phyloP scores from a whole-genome alignment of 208 protist genomes.

The Leishmania major region DNA sequence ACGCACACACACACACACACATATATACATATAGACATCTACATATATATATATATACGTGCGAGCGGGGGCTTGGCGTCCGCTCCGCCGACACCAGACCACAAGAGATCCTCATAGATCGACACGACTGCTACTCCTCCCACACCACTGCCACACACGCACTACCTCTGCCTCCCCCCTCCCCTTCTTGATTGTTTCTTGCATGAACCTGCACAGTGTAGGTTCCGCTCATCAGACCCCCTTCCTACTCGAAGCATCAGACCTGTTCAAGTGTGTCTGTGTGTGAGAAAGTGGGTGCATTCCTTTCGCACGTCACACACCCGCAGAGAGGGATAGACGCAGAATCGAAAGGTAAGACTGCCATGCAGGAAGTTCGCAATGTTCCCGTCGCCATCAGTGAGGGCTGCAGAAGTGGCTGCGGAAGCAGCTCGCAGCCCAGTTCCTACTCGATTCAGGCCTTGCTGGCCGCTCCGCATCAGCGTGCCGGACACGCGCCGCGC shows the following conservation, averaged over 20 bases:
- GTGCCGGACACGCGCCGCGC: constrained; percentile 23
- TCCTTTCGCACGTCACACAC: background rate
- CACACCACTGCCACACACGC: background rate
- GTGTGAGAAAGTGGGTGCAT: background rate
- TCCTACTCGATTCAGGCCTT: background rate
- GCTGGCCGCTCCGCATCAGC: background rate
- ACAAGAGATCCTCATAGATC: background rate
- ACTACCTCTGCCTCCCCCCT: background rate
- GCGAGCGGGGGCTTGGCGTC: background rate
- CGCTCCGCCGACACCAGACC: background rate
- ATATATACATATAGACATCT: background rate
- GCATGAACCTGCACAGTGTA: background rate
- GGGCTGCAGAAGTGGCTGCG: background rate
- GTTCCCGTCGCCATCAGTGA: constrained; percentile 14
- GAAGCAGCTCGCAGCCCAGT: background rate
- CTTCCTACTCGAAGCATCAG: no score
- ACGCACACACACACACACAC: no score
- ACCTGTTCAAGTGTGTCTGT: background rate
- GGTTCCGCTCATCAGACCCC: background rate
- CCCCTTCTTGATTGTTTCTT: background rate
- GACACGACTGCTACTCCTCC: background rate
- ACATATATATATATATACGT: background rate
- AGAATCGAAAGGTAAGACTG: background rate
- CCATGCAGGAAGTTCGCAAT: constrained; percentile 5
- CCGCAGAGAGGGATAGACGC: background rate